These are phyloP conservation scores for Pycnococcus provasolii DNA, from an alignment of 139 green algal genomes.

Conservation along the genomic window DNA sequence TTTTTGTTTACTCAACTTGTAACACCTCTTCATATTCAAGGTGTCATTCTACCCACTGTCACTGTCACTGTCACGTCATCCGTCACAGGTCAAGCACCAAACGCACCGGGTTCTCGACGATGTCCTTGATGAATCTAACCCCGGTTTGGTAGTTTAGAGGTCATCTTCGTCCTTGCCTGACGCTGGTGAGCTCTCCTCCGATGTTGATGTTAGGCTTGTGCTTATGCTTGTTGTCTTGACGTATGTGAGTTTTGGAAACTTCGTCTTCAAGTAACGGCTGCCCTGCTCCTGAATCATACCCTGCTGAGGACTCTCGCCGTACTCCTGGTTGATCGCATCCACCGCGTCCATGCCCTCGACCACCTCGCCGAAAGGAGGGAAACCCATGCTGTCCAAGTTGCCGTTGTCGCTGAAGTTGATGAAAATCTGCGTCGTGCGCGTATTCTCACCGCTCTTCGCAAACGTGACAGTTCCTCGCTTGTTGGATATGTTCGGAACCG, in stretches of 20 bases:
- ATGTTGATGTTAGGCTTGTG: too few relatives aligned
- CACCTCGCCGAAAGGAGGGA: conserved; percentile 9
- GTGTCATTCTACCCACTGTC: too few relatives aligned
- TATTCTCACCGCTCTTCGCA: not conserved
- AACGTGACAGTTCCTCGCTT: not conserved
- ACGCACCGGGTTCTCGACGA: too few relatives aligned
- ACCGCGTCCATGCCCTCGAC: conserved; percentile 7
- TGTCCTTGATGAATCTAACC: too few relatives aligned
- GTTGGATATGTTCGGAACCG: not conserved
- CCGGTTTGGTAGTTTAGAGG: too few relatives aligned
- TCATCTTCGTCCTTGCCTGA: too few relatives aligned
- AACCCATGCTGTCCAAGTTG: conserved; percentile 14
- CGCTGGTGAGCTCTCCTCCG: too few relatives aligned
- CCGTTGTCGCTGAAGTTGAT: conserved; percentile 14
- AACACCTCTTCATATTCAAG: too few relatives aligned
- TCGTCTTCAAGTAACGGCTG: conserved; percentile 1
- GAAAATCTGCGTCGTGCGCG: conserved; percentile 11
- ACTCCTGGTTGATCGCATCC: not conserved
- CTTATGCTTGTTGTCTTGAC: not conserved
- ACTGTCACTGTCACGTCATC: too few relatives aligned
- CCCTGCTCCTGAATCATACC: not conserved
- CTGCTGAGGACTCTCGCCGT: conserved; percentile 12
- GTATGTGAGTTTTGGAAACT: conserved; percentile 8
- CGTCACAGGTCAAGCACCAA: too few relatives aligned
- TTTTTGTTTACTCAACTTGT: too few relatives aligned